A percentile compares a stretch with the other conserved stretches of the same genome.
These are phyloP conservation scores for Paraconiothyrium brasiliense DNA, from an alignment of 2,329 filamentous ascomycete species.

Conservation along the genomic window DNA sequence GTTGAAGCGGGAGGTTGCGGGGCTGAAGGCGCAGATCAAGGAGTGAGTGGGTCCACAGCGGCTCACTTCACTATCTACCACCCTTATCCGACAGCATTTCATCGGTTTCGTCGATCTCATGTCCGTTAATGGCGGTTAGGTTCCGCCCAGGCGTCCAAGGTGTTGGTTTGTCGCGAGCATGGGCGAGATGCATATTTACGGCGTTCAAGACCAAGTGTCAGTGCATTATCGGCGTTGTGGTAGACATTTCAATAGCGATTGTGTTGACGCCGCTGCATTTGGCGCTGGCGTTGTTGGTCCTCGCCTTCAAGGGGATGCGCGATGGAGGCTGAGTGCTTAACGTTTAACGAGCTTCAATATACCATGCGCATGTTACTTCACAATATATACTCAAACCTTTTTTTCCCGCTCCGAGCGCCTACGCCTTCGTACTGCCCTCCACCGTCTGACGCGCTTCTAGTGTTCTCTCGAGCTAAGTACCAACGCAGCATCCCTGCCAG, in stretches of 20 bases:
- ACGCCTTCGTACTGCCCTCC: slow-evolving; percentile 37
- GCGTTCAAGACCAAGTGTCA: slow-evolving; percentile 21
- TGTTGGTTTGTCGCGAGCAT: slow-evolving; percentile 2
- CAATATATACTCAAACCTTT: slow-evolving; percentile 42
- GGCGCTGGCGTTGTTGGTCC: slow-evolving; percentile 4
- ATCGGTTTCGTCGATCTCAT: not conserved
- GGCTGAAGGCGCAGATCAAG: slow-evolving; percentile 62
- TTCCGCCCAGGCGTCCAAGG: not conserved
- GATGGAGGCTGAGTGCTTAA: slow-evolving; percentile 20
- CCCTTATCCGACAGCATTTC: not conserved
- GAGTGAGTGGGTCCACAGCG: slow-evolving; percentile 44
- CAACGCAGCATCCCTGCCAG: slow-evolving; percentile 55
- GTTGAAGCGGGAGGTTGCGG: slow-evolving; percentile 82
- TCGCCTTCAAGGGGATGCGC: slow-evolving; percentile 9
- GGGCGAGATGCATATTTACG: slow-evolving; percentile 23
- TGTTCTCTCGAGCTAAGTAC: slow-evolving; percentile 47
- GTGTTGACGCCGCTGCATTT: slow-evolving; percentile 22
- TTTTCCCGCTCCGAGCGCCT: slow-evolving; percentile 32
- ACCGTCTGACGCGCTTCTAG: slow-evolving; percentile 17
- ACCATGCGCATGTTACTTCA: slow-evolving; percentile 29
- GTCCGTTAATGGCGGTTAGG: slow-evolving; percentile 10
- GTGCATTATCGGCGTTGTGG: slow-evolving; percentile 19
- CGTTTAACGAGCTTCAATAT: slow-evolving; percentile 29
- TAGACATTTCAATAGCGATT: slow-evolving; percentile 18
- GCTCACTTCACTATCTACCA: not conserved